Evolutionary conservation across 2,329 filamentous ascomycete species (phyloP), one percentile per base, ranked within the genome.

Genomic region (Ceratocystis variospora): DNA sequence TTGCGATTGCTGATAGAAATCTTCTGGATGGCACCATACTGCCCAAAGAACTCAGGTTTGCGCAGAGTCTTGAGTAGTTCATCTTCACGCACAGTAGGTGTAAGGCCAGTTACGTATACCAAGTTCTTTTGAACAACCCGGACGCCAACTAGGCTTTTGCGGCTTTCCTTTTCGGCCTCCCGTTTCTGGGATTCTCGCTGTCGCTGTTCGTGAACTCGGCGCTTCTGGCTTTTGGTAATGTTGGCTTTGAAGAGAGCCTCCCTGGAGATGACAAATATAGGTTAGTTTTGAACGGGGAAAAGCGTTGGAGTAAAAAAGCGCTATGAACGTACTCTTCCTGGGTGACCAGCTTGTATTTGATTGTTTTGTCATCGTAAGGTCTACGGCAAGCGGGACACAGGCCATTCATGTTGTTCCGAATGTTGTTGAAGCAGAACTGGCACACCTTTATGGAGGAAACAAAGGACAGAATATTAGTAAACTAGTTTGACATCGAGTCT

Each of bases 371-470:
- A 75, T 96, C 91, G 76, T 99, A 99, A 5, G 90, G 88, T 75
- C 94, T 84, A 77, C 94, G 86, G 75, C 94, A 99, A 71, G 96
- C 96, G n/a, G 94, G 94, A 76, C 94, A 99, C 67, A 96, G 83
- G 45, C 93, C 92, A 74, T 96, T 97, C 83, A 96, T 91, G 72
- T 96, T 96, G 72, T 89, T 96, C 78, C 95, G 96, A 75, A 99
- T 95, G 75, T 97, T 99, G 78, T 99, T 96, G 80, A 93, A 99
- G 79, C 94, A 99, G 78, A 99, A 99, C 80, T 99, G 95, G 77
- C 94, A 99, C 75, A 99, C 93, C 92, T 96, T 57, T n/a, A 6
- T 17, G 17, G 17, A 10, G 31, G 22, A 17, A 59, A 59, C 2
- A 31, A n/a, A 25, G 12, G 1, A 59, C 15, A 59, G 12, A 37